Evolutionary conservation across 1,284 basidiomycete species (phyloP), one percentile per base, ranked within the genome.

Genomic region (Naganishia liquefaciens): DNA sequence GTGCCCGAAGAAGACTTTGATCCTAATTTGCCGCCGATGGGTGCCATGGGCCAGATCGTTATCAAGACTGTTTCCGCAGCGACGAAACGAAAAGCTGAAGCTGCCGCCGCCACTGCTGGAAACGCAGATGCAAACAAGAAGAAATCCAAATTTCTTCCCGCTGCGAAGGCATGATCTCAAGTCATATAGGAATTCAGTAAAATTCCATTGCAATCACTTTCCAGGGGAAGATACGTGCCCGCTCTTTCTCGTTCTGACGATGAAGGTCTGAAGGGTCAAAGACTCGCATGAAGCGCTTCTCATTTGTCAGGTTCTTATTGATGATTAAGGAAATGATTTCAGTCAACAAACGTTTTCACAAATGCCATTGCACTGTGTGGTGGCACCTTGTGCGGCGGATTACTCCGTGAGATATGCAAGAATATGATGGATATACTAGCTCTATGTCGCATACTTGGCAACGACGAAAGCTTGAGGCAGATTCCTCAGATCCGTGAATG

Each of bases 31-130:
- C 64, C 70, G 19, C 71, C 73, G 30, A 76, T 79, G 50, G 76
- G 76, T 3, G 70, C 70, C 50, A 66, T 79, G 50, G 78, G 78
- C 28, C 76, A 78, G 64, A 72, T 79, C 47, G 67, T 75, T 3
- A 57, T 72, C 3, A 49, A 57, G 2, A 58, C 44, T 13, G 66
- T 67, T 2, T 60, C 63, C 6, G 57, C 57, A 3, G 47, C 64
- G 7, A 64, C 64, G 2, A 61, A 63, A 46, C 37, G 47, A 21
- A 46, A 55, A 39, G 40, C 61, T 17, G 43, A 63, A 60, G 62
- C 54, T 25, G 49, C 62, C 63, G 40, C 66, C 51, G 54, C 63
- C 23, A 66, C 42, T 11, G 40, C 50, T n/a, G 54, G 69, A 66
- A 54, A 52, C 25, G 42, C 54, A 44, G 66, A 54, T n/a, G 43